Evolutionary conservation across 106 monocot species (phyloP).

Genomic region (Acanthochlamys bracteata): DNA sequence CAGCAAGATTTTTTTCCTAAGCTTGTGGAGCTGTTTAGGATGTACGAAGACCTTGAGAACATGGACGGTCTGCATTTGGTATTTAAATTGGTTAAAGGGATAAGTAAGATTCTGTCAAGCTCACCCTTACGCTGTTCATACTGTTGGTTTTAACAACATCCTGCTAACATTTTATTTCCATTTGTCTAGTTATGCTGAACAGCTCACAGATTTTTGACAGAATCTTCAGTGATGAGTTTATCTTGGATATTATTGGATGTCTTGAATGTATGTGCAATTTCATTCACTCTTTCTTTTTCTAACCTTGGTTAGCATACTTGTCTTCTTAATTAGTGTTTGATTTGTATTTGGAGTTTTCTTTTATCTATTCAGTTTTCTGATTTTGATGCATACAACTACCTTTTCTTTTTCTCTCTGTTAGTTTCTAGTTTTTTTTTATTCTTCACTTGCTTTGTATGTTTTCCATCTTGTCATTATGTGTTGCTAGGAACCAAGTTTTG

Average conservation of each 20-base stretch:
- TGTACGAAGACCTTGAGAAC: constrained; percentile 67
- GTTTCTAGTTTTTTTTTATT: no score
- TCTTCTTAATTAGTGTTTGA: no score
- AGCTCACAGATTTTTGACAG: constrained; percentile 72
- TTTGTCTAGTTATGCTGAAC: constrained; percentile 32
- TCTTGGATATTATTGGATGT: constrained; percentile 77
- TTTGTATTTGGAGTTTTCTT: no score
- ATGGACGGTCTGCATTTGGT: constrained; percentile 74
- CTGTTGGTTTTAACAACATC: constrained; percentile 1
- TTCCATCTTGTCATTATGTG: no score
- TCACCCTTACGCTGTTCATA: constrained; percentile 8
- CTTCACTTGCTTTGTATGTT: no score
- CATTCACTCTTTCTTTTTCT: neutral
- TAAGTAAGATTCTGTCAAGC: constrained; percentile 38
- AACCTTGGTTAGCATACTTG: no score
- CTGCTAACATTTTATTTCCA: neutral
- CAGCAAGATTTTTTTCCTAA: constrained; percentile 84
- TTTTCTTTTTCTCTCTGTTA: no score
- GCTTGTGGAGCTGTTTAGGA: constrained; percentile 67
- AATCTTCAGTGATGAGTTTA: constrained; percentile 77
- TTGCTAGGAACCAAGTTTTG: no score
- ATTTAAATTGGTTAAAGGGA: constrained; percentile 76
- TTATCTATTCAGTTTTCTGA: no score
- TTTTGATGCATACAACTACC: no score
- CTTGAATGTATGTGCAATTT: constrained; percentile 72